phyloP scores from a whole-genome alignment of 768 basidiomycete genomes.

The Dacryopinax primogenitus region DNA sequence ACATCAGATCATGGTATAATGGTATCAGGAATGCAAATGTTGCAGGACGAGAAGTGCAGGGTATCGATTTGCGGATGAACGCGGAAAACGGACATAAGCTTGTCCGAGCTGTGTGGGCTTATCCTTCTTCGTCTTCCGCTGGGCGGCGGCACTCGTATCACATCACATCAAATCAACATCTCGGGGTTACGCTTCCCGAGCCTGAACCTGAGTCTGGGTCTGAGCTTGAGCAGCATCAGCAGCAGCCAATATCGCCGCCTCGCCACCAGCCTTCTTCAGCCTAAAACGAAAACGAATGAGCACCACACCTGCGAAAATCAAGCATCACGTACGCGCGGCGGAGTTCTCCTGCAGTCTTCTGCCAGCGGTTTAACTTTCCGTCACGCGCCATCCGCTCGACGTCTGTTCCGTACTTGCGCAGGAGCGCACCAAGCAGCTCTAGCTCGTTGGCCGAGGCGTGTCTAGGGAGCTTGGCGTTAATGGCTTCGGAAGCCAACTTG shows the following conservation, averaged over 20 bases:
- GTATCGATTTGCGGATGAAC: no score
- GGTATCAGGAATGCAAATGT: not conserved
- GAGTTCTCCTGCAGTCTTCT: constrained; percentile 73
- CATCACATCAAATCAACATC: no score
- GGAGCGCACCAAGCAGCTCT: constrained; percentile 50
- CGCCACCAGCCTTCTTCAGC: constrained; percentile 17
- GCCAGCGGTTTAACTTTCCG: constrained; percentile 63
- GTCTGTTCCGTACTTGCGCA: constrained; percentile 58
- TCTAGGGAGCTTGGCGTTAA: constrained; percentile 41
- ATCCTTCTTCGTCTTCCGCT: no score
- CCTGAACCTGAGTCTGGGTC: no score
- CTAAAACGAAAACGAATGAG: constrained; percentile 7
- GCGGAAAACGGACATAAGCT: no score
- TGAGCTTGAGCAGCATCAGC: not conserved
- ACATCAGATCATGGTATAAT: not conserved
- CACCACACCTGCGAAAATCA: not conserved
- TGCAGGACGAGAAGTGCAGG: not conserved
- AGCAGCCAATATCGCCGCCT: not conserved
- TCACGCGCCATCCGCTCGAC: constrained; percentile 67
- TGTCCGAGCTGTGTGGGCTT: not conserved
- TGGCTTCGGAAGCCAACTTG: constrained; percentile 37
- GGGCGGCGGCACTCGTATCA: no score
- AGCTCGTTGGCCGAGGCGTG: constrained; percentile 58
- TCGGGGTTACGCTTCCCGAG: no score
- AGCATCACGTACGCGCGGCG: constrained; percentile 20